Base-by-base conservation (phyloP, 768 basidiomycete species). In the Coprinopsis marcescibilis region DNA sequence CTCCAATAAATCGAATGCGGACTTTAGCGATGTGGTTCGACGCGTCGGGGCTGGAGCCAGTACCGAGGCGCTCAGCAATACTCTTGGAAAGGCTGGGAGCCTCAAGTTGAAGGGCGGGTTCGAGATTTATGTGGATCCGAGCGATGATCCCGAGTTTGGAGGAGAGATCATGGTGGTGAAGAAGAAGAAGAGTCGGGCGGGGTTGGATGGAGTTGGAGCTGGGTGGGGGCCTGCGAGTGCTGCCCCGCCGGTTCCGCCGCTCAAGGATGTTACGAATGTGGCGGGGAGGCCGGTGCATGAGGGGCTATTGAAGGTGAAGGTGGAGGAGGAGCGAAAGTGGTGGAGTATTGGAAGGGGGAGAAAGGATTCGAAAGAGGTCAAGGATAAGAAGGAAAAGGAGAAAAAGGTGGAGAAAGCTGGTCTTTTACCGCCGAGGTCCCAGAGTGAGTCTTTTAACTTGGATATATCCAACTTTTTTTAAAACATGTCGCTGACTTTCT, bases 271-370 rank as follows among this genome's bases (percentile, higher is more conserved):
- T 21, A 43, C 41, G 30, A 58, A 57, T 29, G 50, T 51, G 19
- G 19, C 62, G 46, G 56, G 45, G 41, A 41, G 36, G 19, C 50
- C 25, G 52, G 57, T 53, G 56, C 61, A 58, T 48, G 59, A 52
- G 49, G 60, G 46, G 45, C 37, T 52, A 61, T 62, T 62, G 58
- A 73, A 66, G 58, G 62, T 55, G 54, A 67, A 69, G 55, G 35
- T 25, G 3, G 52, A 43, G 1, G 65, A 65, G 25, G 63, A 63
- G 33, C 59, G 65, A 57, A 85, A 81, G 61, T 90, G 87, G 86
- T 90, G 87, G 89, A 89, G 76, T 52, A 81, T 90, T 49, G 81
- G 85, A 4, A 67, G 85, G 12, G 84, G 84, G 8, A 65, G 83
- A 54, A 88, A 81, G 58, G 86, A 85, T 46, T 80, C 78, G 14